Evolutionary conservation across 495 filamentous ascomycete genomes (phyloP), one percentile per base, ranked within the genome.

Genomic region (Extremus antarcticus): DNA sequence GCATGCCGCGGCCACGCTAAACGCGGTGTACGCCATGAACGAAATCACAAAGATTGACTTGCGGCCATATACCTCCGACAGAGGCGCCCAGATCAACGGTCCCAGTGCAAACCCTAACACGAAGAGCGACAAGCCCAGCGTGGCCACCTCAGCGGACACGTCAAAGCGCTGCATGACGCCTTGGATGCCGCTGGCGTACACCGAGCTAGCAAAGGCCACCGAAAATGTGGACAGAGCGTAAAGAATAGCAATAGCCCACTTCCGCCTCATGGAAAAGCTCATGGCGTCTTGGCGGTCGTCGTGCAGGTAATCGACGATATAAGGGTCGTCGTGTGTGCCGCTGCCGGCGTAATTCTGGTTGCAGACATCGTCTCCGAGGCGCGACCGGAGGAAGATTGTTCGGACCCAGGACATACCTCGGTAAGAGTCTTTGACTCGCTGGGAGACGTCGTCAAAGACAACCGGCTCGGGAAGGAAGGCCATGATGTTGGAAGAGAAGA

Each of bases 41-140:
- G 78, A 78, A 13, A 71, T 58, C 60, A 79, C 76, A 13, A 84
- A 59, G 3, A 79, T 79, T 2, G 66, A 45, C 35, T 73, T 76
- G 53, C 80, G 75, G 8, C 81, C 79, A 57, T 74, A 77, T 7
- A 78, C 63, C 57, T 83, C 79, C 8, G 79, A 84, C 50, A 88
- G 66, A 0, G 87, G 86, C 21, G 87, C 86, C 63, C 90, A 92
- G 16, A 0, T 82, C 78, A 57, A 74, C 75, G 43, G 43, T 11
- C 43, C 43, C 8, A 47, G 20, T 11, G 43, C 38, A 48, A 35
- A 21, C 50, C 48, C 79, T 0, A 82, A 54, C 0, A 84, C 73
- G 51, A 74, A 78, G 0, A 83, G 59, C 4, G 68, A 73, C 3
- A 75, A 75, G 16, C 74, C 77, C 15, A 81, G 66, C 1, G 70